Evolutionary conservation across 306 rosid genomes (phyloP), one percentile per base, ranked within the genome.

Genomic region (Abrus pulchellus): DNA sequence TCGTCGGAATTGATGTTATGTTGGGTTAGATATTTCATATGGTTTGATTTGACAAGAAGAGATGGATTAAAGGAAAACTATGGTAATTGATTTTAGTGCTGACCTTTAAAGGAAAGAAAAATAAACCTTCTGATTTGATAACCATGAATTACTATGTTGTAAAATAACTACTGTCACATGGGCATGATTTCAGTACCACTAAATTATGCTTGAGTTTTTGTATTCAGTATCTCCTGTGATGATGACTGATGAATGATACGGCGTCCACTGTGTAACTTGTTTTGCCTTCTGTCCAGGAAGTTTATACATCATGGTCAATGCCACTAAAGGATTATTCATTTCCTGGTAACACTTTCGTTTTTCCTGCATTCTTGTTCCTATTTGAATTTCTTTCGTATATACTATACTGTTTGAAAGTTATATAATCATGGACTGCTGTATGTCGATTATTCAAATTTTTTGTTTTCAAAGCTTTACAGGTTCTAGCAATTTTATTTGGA

Each of bases 311-410:
- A 86, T 86, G 87, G 89, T 86, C 49, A 86, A 86, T 83, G 89
- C 89, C 45, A 86, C 87, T 52, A 86, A 80, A 73, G 87, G 85
- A 78, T 79, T 86, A 20, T 86, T 83, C 34, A 86, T 86, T 76
- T 83, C 89, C 72, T 83, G 87, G 82, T 85, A 85, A 50, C 47
- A 64, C 60, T 47, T 57, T 50, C 45, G 53, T 50, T 33, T 9
- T 38, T 48, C 13, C 4, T 36, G 40, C 36, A 48, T 47, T 43
- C 1, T 73, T 74, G 8, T 59, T 30, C 74, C 56, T 44, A 20
- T 48, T 41, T 32, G 69, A 55, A 62, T n/a, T 3, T 7, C 6
- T 50, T 43, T 56, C 32, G 60, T 43, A 8, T n/a, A 28, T 68
- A n/a, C 41, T 57, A 13, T 47, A 6, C 32, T 59, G 3, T 73